These are phyloP conservation scores for Pyrenophora graminea DNA, from an alignment of 2,329 filamentous ascomycete species.

Conservation along the genomic window DNA sequence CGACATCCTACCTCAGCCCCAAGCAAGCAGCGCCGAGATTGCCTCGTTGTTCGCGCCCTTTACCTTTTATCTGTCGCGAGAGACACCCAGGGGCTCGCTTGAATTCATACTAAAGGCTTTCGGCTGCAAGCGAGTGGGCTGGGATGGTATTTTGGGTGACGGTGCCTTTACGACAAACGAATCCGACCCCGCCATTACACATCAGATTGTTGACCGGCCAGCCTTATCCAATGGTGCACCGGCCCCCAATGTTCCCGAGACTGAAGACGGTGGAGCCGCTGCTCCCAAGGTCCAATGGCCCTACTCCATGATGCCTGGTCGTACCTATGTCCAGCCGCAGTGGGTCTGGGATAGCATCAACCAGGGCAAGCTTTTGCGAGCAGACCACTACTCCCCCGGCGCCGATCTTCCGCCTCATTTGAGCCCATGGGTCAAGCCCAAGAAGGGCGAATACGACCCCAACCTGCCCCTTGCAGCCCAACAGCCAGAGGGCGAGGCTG, in stretches of 20 bases:
- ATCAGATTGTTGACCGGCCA: slow-evolving; percentile 93
- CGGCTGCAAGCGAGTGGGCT: slow-evolving; percentile 93
- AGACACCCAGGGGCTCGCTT: slow-evolving; percentile 85
- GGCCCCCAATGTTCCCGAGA: slow-evolving; percentile 49
- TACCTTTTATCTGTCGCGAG: slow-evolving; percentile 90
- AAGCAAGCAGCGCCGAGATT: slow-evolving; percentile 66
- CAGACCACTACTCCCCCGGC: slow-evolving; percentile 87
- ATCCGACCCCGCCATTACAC: slow-evolving; percentile 84
- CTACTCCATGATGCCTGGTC: slow-evolving; percentile 81
- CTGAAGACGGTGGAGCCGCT: slow-evolving; percentile 59
- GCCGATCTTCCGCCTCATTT: slow-evolving; percentile 89
- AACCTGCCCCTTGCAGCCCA: slow-evolving; percentile 84
- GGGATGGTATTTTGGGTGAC: slow-evolving; percentile 88
- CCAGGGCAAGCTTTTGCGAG: slow-evolving; percentile 81
- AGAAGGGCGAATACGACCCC: slow-evolving; percentile 88
- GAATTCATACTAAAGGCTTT: slow-evolving; percentile 94
- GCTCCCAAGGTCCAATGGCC: slow-evolving; percentile 52
- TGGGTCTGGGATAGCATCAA: slow-evolving; percentile 99
- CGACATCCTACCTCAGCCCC: slow-evolving; percentile 82
- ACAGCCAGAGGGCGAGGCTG: slow-evolving; percentile 82
- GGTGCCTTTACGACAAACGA: slow-evolving; percentile 92
- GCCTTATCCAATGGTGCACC: slow-evolving; percentile 58
- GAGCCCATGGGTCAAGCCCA: slow-evolving; percentile 90
- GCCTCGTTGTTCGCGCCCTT: slow-evolving; percentile 82
- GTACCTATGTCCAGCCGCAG: slow-evolving; percentile 92